Evolutionary conservation across 176 grass and related monocot species (phyloP), one percentile per base, ranked within the genome.

Genomic region (Aegilops sharonensis): DNA sequence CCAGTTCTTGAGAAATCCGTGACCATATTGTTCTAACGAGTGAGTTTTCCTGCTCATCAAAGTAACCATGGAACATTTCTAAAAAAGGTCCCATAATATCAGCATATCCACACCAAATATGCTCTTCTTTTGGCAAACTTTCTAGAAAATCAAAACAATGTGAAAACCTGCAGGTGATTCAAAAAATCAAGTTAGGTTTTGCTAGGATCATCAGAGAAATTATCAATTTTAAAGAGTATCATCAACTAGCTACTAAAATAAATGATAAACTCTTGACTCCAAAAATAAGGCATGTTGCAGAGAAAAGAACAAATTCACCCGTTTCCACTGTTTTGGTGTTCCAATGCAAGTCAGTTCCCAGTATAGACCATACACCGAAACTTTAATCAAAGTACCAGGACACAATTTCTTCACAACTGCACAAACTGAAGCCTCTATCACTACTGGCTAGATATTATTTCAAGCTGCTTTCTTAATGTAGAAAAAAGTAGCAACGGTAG

Each of bases 71-170:
- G 71, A 98, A 95, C 13, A 92, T 94, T 85, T 98, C 90, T 72
- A 98, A 71, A 75, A 98, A 89, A 17, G 94, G 94, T 69, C 84
- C 88, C 97, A 92, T 98, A 48, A 95, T 83, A 85, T 94, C 84
- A 85, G 93, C 82, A 80, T 84, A 88, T 54, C 87, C 86, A 84
- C 97, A 98, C 97, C 97, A 98, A 78, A 98, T 90, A 79, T 98
- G 97, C 34, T 86, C 80, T 85, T 83, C 75, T 57, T 84, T 81
- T 10, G 92, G 72, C 57, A 89, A 66, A 62, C 84, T 91, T 29
- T 88, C 83, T 85, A 98, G 81, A 83, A 95, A 95, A 61, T 91
- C 81, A 35, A 95, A 98, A 48, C 87, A 95, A 90, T 98, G 90
- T 29, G 90, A 89, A 92, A 95, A 97, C 95, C 95, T 94, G 88